Conservation (phyloP, 208 protist species). For the Blechomonas ayalai region DNA sequence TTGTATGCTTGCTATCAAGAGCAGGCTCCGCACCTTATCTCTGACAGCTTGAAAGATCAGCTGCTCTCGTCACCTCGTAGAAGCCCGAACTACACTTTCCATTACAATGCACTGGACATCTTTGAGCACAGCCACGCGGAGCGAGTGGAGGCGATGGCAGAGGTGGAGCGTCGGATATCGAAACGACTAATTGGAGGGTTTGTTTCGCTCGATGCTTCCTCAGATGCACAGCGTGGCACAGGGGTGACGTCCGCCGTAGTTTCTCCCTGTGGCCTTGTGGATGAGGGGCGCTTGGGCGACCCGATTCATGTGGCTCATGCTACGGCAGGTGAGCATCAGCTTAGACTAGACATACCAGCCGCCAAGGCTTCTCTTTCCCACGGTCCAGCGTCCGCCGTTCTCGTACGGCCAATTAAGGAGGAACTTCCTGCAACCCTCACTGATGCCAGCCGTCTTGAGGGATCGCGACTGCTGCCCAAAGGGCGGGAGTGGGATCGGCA, state of each 20-base stretch:
- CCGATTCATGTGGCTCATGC: too few relatives aligned
- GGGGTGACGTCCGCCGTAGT: too few relatives aligned
- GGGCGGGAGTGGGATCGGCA: conserved; percentile 79
- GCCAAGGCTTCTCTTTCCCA: too few relatives aligned
- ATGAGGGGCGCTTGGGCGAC: conserved; percentile 11
- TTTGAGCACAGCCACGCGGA: conserved; percentile 11
- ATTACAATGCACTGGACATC: conserved; percentile 9
- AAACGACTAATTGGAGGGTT: conserved; percentile 14
- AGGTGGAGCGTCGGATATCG: conserved; percentile 22
- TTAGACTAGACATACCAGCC: too few relatives aligned
- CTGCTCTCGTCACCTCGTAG: too few relatives aligned
- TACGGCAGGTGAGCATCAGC: too few relatives aligned
- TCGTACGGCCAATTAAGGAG: conserved; percentile 34
- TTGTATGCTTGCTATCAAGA: too few relatives aligned
- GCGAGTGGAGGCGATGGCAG: conserved; percentile 10
- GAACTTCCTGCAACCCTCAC: conserved; percentile 15
- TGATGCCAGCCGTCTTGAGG: conserved; percentile 2
- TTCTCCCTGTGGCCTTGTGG: conserved; percentile 14
- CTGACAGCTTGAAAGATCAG: too few relatives aligned
- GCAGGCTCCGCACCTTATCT: too few relatives aligned
- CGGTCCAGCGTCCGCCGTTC: conserved; percentile 23
- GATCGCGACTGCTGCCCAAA: conserved; percentile 24
- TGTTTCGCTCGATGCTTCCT: conserved; percentile 15
- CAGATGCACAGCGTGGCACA: too few relatives aligned
- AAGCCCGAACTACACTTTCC: too few relatives aligned